Conservation (phyloP, 139 green algal genomes). For the Coccomyxa sp. region DNA sequence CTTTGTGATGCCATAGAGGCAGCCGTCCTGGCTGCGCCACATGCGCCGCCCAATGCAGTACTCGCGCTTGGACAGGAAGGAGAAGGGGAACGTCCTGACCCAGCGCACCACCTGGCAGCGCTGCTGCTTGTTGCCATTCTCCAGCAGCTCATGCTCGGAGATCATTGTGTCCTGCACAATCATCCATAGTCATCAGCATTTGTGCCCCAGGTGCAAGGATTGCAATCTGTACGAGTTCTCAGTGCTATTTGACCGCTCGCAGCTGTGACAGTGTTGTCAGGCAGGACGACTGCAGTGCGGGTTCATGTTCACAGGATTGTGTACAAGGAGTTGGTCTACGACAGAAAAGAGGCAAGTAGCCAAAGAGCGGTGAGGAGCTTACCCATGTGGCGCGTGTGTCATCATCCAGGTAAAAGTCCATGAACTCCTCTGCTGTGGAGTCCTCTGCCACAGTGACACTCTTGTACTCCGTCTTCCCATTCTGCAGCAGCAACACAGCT, state of each 20-base stretch:
- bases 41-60: conserved; percentile 78
- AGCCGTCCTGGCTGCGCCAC: conserved; percentile 35
- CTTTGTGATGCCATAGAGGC: conserved; percentile 69
- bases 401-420: conserved; percentile 85
- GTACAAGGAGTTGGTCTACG: no score
- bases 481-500: no score
- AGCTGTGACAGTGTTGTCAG: no score
- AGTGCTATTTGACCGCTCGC: no score
- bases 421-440: conserved; percentile 78
- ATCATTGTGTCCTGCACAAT: conserved; percentile 77
- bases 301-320: no score
- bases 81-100: conserved; percentile 84
- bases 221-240: no score
- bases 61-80: conserved; percentile 80
- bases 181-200: no score
- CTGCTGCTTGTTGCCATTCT: conserved; percentile 27
- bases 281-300: no score
- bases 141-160: conserved; percentile 51
- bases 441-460: conserved; percentile 62
- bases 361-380: background rate
- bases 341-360: no score
- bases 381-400: conserved; percentile 68
- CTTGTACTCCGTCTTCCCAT: conserved; percentile 89
- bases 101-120: conserved; percentile 84
- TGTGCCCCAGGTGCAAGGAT: no score